Base-by-base conservation (phyloP, 2,329 filamentous ascomycete genomes). In the Sphaerulina vaccinii region DNA sequence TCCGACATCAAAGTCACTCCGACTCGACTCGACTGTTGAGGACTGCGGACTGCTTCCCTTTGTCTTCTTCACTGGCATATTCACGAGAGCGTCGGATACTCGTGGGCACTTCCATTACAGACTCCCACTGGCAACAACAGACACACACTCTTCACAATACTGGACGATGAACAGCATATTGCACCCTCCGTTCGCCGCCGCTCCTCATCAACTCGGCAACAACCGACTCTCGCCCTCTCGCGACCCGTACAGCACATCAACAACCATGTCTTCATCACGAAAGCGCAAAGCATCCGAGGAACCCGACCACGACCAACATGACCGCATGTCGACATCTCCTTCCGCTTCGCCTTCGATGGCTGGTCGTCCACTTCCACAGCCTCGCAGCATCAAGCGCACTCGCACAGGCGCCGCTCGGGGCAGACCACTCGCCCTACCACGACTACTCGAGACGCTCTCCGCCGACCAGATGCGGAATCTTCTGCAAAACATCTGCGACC, bases 361-460 rank as follows among this genome's bases (percentile, higher is more conserved):
- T 60, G 75, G 83, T 58, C 82, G 89, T 64, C 77, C 84, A 51
- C 81, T 95, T 9, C 62, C 67, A 22, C 63, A 68, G 41, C 61
- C 71, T 39, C 78, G 83, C 44, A 89, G 88, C 68, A 86, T 75
- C 60, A 87, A 87, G 71, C 78, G 82, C 54, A 74, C 79, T 59
- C 80, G 83, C 53, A 82, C 85, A 61, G 90, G 95, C 62, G 70
- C 90, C 54, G 79, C 79, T 18, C 57, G 54, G 16, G 85, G 85
- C 35, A 77, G 84, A 54, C 83, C 85, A 40, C 76, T 89, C 40
- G 73, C 83, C 19, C 74, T 88, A 19, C 78, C 83, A 51, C 86
- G 93, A 65, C 81, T 99, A n/a, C 84, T 99, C 57, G 92, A 99
- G 73, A 97, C 93, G 0, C 82, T 99, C 38, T 89, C 95, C 65